phyloP scores from a whole-genome alignment of 169 alveolate genomes.

The Miamiensis avidus region DNA sequence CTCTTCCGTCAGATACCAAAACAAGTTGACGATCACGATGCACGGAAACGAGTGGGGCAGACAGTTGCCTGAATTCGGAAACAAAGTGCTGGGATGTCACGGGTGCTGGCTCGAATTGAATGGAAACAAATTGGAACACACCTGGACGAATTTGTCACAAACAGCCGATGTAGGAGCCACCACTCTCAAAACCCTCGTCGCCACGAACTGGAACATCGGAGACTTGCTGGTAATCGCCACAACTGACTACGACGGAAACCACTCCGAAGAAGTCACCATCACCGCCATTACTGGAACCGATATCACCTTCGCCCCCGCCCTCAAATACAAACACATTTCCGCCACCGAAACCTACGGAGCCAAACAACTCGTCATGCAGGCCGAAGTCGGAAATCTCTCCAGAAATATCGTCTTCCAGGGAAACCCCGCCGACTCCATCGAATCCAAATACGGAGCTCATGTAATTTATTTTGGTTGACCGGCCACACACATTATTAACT shows the following conservation, averaged over 20 bases:
- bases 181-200: slow-evolving; percentile 27
- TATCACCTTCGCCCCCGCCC: slow-evolving; percentile 34
- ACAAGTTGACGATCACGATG: slow-evolving; percentile 63
- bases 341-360: slow-evolving; percentile 51
- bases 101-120: slow-evolving; percentile 67
- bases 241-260: slow-evolving; percentile 45
- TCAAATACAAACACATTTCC: slow-evolving; percentile 52
- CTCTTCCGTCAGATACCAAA: slow-evolving; percentile 45
- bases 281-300: slow-evolving; percentile 17
- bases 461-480: no score
- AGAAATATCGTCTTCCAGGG: slow-evolving; percentile 70
- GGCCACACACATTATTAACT: no score
- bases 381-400: slow-evolving; percentile 72
- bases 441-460: slow-evolving; percentile 62
- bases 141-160: slow-evolving; percentile 61
- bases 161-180: slow-evolving; percentile 52
- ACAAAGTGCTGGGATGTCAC: slow-evolving; percentile 57
- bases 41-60: slow-evolving; percentile 54
- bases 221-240: slow-evolving; percentile 71
- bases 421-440: slow-evolving; percentile 41
- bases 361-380: slow-evolving; percentile 54
- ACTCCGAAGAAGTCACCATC: slow-evolving; percentile 60
- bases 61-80: slow-evolving; percentile 67
- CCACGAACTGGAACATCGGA: slow-evolving; percentile 73
- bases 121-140: slow-evolving; percentile 50